phyloP scores from a whole-genome alignment of 1,284 basidiomycete species.

The Clitocybe nebularis region DNA sequence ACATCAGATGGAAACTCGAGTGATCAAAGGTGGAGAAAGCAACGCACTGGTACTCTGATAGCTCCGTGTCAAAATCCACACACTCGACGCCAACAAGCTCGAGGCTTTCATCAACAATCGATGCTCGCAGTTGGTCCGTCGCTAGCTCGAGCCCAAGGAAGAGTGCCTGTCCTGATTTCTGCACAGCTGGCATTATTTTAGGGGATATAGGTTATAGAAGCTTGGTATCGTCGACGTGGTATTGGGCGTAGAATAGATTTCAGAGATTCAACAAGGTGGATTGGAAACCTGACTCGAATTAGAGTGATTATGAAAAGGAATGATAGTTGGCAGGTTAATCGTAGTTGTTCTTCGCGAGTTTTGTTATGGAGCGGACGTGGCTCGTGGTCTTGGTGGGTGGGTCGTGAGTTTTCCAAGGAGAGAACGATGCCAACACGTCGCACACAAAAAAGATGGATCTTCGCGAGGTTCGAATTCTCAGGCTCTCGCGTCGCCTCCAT shows the following conservation, averaged over 20 bases:
- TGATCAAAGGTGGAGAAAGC: slow-evolving; percentile 8
- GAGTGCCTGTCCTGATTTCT: slow-evolving; percentile 55
- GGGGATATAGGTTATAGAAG: slow-evolving; percentile 10
- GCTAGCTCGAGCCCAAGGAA: slow-evolving; percentile 79
- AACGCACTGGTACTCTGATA: slow-evolving; percentile 72
- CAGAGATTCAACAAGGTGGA: background rate
- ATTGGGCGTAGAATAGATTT: slow-evolving; percentile 15
- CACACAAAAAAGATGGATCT: slow-evolving; percentile 17
- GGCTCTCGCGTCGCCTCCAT: slow-evolving; percentile 14
- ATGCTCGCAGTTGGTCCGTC: slow-evolving; percentile 74
- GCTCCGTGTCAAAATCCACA: slow-evolving; percentile 76
- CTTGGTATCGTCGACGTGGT: slow-evolving; percentile 18
- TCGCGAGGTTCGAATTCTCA: slow-evolving; percentile 14
- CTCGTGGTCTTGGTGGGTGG: slow-evolving; percentile 7
- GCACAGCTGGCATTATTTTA: slow-evolving; percentile 39
- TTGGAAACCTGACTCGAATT: slow-evolving; percentile 6
- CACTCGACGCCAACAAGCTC: slow-evolving; percentile 75
- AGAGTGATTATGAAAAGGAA: slow-evolving; percentile 8
- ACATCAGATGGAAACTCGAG: background rate
- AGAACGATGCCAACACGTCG: slow-evolving; percentile 16
- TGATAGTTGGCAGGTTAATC: background rate
- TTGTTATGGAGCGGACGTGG: background rate
- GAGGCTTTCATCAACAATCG: slow-evolving; percentile 74
- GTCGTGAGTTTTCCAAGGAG: slow-evolving; percentile 9
- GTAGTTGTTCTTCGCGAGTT: background rate